Evolutionary conservation across 768 basidiomycete genomes (phyloP).

Genomic region (Lactarius vividus): DNA sequence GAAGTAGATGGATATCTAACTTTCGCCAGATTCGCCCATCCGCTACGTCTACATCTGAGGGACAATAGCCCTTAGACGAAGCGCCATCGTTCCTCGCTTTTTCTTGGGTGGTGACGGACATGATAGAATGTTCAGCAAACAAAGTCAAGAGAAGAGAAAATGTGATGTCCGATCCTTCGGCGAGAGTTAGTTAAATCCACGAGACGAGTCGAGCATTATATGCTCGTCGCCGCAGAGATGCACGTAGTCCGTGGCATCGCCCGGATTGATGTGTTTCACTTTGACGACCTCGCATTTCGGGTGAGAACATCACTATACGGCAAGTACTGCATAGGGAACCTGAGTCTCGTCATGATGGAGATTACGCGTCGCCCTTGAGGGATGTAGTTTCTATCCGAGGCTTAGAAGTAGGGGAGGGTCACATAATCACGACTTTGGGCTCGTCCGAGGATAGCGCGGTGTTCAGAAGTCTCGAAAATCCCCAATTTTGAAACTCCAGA

Average conservation of each 20-base stretch:
- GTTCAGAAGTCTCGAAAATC: neutral
- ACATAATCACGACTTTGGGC: neutral
- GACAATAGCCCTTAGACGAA: neutral
- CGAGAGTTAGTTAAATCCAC: neutral
- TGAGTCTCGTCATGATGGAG: neutral
- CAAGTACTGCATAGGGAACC: neutral
- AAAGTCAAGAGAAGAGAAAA: neutral
- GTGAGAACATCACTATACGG: neutral
- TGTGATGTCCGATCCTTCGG: neutral
- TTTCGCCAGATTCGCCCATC: slow-evolving; percentile 22
- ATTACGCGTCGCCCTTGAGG: neutral
- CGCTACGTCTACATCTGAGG: neutral
- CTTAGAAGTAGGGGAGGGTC: neutral
- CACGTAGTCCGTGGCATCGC: neutral
- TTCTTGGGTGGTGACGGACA: neutral
- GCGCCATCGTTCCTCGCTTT: neutral
- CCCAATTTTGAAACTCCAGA: neutral
- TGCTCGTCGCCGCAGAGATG: neutral
- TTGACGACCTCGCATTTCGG: neutral
- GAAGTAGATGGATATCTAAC: slow-evolving; percentile 23
- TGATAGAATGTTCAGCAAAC: neutral
- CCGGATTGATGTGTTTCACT: neutral
- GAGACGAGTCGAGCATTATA: neutral
- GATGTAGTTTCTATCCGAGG: neutral
- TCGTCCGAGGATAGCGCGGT: neutral